phyloP scores from a whole-genome alignment of 2,329 filamentous ascomycete species.

The Diaporthe vexans region DNA sequence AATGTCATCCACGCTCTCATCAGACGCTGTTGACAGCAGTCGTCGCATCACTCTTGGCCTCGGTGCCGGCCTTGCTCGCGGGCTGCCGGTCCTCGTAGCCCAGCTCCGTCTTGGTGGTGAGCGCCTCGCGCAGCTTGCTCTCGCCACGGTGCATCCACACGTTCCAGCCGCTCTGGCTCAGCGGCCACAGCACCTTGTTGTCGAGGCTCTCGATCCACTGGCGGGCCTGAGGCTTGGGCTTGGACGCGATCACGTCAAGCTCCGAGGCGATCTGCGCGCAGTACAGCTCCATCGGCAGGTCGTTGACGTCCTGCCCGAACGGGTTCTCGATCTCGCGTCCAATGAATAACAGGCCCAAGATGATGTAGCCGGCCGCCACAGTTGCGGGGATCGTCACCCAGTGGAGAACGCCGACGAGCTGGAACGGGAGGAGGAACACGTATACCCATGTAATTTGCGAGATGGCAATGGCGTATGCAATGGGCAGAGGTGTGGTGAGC shows the following conservation, averaged over 20 bases:
- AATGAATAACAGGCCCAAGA: constrained; percentile 76
- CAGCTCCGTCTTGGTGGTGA: constrained; percentile 53
- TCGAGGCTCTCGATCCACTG: constrained; percentile 61
- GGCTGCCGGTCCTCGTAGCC: constrained; percentile 49
- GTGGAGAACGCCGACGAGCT: constrained; percentile 70
- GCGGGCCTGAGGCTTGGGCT: constrained; percentile 62
- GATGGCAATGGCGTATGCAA: constrained; percentile 82
- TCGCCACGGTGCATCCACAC: constrained; percentile 64
- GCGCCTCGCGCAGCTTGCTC: constrained; percentile 60
- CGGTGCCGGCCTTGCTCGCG: constrained; percentile 27
- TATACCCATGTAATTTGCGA: constrained; percentile 85
- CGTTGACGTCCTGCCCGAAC: constrained; percentile 78
- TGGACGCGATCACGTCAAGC: constrained; percentile 73
- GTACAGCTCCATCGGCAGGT: constrained; percentile 75
- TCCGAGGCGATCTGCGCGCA: constrained; percentile 75
- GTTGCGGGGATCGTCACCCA: constrained; percentile 81
- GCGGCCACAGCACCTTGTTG: constrained; percentile 57
- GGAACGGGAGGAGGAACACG: constrained; percentile 79
- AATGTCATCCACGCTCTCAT: background rate
- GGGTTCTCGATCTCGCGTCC: constrained; percentile 79
- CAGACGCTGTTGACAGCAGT: constrained; percentile 40
- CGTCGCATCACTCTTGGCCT: constrained; percentile 39
- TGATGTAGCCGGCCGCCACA: constrained; percentile 77
- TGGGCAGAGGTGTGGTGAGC: constrained; percentile 79
- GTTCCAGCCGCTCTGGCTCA: constrained; percentile 60